Evolutionary conservation across 2,329 filamentous ascomycete species (phyloP), one percentile per base, ranked within the genome.

Genomic region (Botrytis fragariae): DNA sequence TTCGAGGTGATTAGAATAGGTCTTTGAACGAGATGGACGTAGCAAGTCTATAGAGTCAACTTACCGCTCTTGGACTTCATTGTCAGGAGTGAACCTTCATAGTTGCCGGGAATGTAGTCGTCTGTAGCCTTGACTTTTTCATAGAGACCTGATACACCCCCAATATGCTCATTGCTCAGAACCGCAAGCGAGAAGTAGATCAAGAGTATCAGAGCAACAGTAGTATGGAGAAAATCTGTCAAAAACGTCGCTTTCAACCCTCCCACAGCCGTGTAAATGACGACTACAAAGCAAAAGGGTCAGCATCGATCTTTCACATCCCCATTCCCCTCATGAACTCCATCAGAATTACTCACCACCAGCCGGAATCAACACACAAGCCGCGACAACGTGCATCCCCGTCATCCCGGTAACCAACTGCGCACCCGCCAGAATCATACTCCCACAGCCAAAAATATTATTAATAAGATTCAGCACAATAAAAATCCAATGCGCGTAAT

Each of bases 181-280:
- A 86, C 81, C 0, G 81, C 78, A 3, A 87, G 76, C 0, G 85
- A 84, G 74, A 86, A 86, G 75, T 84, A 86, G 29, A 86, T 84
- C 32, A 87, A 81, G 7, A 87, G 79, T 42, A 87, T 83, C 7
- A 87, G 75, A 2, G 84, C 84, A 65, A 87, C 82, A 0, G 83
- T 80, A 0, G 86, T 87, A 72, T 87, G 85, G 6, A 77, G n/a
- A 25, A 67, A 76, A 16, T 76, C 75, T 1, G 75, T 76, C 20
- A 76, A 37, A 45, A 76, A 76, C 1, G 76, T 77, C 8, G 76
- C 76, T 71, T 77, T 77, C 10, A 77, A n/a, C 10, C 76, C 76
- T 45, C 76, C 75, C 20, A 74, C 71, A 6, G 75, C 75, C 1
- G 76, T 77, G 51, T 77, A 77, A 2, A 74, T 35, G 51, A 77